Percentiles rank a stretch among this genome's conserved stretches.
Conservation (phyloP, 164 flowering plant species). For the Liriodendron chinense region DNA sequence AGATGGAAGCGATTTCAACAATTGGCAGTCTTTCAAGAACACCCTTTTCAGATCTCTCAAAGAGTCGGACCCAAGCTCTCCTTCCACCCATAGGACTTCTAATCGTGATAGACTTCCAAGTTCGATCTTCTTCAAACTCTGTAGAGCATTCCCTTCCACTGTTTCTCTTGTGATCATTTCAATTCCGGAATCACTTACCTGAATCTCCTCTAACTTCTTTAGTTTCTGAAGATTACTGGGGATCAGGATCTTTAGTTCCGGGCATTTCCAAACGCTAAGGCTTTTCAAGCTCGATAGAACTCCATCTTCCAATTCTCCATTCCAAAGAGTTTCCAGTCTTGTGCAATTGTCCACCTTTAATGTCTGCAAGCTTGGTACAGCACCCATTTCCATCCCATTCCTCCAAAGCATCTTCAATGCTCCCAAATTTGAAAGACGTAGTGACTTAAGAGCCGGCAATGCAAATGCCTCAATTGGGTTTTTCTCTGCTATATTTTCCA, state of each 20-base stretch:
- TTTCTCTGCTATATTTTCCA: background rate
- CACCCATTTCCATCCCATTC: background rate
- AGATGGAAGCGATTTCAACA: background rate
- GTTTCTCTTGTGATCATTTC: background rate
- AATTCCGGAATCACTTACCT: background rate
- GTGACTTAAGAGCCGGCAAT: background rate
- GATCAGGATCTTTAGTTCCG: background rate
- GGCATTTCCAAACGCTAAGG: background rate
- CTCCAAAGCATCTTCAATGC: constrained; percentile 1
- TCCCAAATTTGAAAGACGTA: constrained; percentile 2
- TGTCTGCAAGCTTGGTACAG: background rate
- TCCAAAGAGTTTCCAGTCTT: constrained; percentile 3
- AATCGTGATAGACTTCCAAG: background rate
- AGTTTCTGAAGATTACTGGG: background rate
- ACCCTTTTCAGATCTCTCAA: background rate
- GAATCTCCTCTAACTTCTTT: background rate
- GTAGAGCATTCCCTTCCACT: constrained; percentile 3
- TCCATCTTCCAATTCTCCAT: constrained; percentile 1
- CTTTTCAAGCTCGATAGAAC: constrained; percentile 2
- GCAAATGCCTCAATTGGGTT: background rate
- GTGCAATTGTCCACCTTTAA: background rate
- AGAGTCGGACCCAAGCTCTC: background rate
- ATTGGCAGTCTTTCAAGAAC: background rate
- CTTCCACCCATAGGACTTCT: constrained; percentile 3
- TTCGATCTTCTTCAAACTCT: background rate